A percentile compares a stretch with the other conserved stretches of the same genome.
Conservation (phyloP, 257 asterid genomes). For the Capsicum chinense region DNA sequence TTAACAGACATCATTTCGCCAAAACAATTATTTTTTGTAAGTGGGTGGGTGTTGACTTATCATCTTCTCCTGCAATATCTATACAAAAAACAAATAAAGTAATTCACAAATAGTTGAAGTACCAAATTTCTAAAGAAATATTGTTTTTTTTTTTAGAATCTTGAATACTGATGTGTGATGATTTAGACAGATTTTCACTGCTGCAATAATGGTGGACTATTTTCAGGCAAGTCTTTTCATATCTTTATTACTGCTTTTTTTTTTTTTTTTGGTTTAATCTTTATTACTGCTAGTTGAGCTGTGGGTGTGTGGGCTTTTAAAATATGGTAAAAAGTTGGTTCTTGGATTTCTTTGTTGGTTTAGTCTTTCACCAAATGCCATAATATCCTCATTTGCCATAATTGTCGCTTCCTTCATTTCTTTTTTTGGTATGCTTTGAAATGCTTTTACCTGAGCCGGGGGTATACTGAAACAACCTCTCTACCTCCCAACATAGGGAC, state of each 20-base stretch:
- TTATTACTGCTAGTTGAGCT: not conserved
- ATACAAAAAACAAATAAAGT: not conserved
- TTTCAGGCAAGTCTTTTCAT: slow-evolving; percentile 8
- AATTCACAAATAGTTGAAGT: not conserved
- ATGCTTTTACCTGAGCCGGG: no score
- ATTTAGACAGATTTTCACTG: not conserved
- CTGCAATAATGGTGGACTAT: not conserved
- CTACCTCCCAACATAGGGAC: no score
- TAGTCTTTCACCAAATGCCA: not conserved
- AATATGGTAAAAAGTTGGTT: not conserved
- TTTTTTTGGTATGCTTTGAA: no score
- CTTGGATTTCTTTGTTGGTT: not conserved
- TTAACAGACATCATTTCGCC: not conserved
- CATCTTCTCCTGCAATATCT: not conserved
- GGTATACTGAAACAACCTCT: no score
- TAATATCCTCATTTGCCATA: not conserved
- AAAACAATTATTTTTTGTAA: not conserved
- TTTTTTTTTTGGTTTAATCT: not conserved
- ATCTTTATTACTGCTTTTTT: not conserved
- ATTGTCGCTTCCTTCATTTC: no score
- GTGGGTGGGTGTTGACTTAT: not conserved
- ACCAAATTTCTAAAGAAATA: no score
- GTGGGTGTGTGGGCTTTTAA: not conserved
- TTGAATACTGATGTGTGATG: not conserved
- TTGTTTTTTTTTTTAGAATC: not conserved